phyloP scores from a whole-genome alignment of 352 stramenopile species.

The Plasmopara halstedii region DNA sequence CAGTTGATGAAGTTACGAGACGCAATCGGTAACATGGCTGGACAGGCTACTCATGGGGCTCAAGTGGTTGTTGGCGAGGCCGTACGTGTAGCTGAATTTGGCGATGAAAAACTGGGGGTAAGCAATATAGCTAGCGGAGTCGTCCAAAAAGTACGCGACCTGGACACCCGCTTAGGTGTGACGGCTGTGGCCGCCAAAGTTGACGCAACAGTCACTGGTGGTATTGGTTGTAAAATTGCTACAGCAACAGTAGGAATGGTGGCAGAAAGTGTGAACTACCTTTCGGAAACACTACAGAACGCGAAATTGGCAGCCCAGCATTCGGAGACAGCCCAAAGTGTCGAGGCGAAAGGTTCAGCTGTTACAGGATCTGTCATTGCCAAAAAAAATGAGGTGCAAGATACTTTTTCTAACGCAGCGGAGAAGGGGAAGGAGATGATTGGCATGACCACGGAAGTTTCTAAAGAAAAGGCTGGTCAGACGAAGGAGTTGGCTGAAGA shows the following conservation, averaged over 20 bases:
- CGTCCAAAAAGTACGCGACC: slow-evolving; percentile 37
- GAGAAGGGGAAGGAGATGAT: slow-evolving; percentile 22
- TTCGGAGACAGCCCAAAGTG: slow-evolving; percentile 30
- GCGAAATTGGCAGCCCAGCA: slow-evolving; percentile 44
- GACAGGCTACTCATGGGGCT: slow-evolving; percentile 14
- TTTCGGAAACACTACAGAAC: slow-evolving; percentile 53
- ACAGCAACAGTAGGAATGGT: slow-evolving; percentile 54
- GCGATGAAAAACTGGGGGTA: slow-evolving; percentile 48
- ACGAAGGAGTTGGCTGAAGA: slow-evolving; percentile 6
- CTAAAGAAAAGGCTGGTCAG: slow-evolving; percentile 15
- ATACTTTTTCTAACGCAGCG: slow-evolving; percentile 18
- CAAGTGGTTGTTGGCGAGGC: slow-evolving; percentile 37
- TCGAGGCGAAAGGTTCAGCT: slow-evolving; percentile 28
- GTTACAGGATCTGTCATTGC: slow-evolving; percentile 12
- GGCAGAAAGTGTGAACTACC: slow-evolving; percentile 54
- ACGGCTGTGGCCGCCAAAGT: slow-evolving; percentile 45
- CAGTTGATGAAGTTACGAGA: slow-evolving; percentile 37
- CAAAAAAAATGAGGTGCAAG: slow-evolving; percentile 21
- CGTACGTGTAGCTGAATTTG: slow-evolving; percentile 33
- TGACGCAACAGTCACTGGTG: slow-evolving; percentile 56
- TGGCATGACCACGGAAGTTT: slow-evolving; percentile 14
- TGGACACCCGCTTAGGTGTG: slow-evolving; percentile 53
- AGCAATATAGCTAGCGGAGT: slow-evolving; percentile 30
- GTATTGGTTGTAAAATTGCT: slow-evolving; percentile 42
- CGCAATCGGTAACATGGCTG: slow-evolving; percentile 31